Conservation (phyloP, 768 basidiomycete genomes). For the Botryobasidium botryosum region DNA sequence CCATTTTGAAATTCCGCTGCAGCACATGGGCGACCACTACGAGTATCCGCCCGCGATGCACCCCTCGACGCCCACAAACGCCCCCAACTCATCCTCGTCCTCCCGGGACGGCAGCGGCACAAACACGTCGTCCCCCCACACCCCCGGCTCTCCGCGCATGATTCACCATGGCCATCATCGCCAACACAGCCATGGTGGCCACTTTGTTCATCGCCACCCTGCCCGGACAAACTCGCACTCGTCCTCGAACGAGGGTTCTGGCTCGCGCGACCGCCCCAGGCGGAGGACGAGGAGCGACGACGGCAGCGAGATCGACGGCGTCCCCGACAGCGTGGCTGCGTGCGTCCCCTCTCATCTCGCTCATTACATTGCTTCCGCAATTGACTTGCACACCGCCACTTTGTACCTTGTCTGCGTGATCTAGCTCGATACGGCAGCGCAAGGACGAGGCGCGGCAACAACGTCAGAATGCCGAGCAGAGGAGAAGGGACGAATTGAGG, state of each 20-base stretch:
- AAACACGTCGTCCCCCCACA: no score
- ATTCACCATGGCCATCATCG: not conserved
- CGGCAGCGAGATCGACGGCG: not conserved
- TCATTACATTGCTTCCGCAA: not conserved
- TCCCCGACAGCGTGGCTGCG: not conserved
- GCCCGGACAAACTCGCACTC: not conserved
- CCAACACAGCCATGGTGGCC: not conserved
- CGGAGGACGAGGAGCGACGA: not conserved
- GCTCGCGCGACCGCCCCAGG: not conserved
- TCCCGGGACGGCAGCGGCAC: no score
- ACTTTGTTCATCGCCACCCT: not conserved
- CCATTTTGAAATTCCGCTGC: no score
- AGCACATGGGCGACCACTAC: no score
- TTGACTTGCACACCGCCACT: not conserved
- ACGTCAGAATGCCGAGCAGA: constrained; percentile 12
- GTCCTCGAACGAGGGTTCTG: not conserved
- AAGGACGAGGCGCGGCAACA: constrained; percentile 10
- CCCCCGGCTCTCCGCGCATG: no score
- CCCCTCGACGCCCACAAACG: no score
- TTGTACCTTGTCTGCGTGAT: no score
- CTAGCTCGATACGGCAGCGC: not conserved
- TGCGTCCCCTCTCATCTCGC: not conserved
- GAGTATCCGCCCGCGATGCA: no score
- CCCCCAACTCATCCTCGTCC: no score
- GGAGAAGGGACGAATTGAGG: constrained; percentile 11